These are phyloP conservation scores for Sphenostylis stenocarpa DNA, from an alignment of 306 rosid species.

Conservation along the genomic window DNA sequence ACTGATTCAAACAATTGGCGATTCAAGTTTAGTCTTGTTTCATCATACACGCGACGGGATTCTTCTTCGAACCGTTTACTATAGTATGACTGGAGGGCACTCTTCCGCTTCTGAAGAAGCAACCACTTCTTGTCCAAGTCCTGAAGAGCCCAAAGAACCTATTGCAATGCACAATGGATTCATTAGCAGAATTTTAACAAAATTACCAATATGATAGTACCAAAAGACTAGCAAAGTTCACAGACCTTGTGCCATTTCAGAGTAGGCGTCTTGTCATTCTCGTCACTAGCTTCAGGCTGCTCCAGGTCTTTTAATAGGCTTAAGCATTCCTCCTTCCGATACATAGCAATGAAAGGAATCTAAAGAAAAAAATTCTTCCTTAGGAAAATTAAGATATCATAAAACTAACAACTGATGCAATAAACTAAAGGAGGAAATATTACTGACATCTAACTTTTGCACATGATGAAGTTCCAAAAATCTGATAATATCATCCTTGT, in stretches of 20 bases:
- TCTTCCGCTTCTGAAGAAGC: slow-evolving; percentile 91
- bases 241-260: slow-evolving; percentile 94
- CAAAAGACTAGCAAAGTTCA: not conserved
- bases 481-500: slow-evolving; percentile 64
- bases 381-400: slow-evolving; percentile 16
- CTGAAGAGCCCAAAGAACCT: slow-evolving; percentile 95
- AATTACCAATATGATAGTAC: not conserved
- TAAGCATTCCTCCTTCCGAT: slow-evolving; percentile 87
- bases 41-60: slow-evolving; percentile 76
- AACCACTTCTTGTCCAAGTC: slow-evolving; percentile 95
- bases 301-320: slow-evolving; percentile 82
- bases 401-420: slow-evolving; percentile 8
- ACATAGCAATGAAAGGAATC: slow-evolving; percentile 93
- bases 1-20: slow-evolving; percentile 82
- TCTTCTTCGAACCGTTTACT: slow-evolving; percentile 85
- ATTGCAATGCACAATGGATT: slow-evolving; percentile 30
- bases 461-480: slow-evolving; percentile 88
- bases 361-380: slow-evolving; percentile 29
- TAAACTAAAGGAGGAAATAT: slow-evolving; percentile 15
- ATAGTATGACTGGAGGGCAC: slow-evolving; percentile 78
- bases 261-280: slow-evolving; percentile 57
- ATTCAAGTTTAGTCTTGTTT: slow-evolving; percentile 68
- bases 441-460: slow-evolving; percentile 89
- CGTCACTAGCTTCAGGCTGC: slow-evolving; percentile 48
- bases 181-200: slow-evolving; percentile 11